Evolutionary conservation across 768 basidiomycete genomes (phyloP).

Genomic region (Rhodotorula graminis): DNA sequence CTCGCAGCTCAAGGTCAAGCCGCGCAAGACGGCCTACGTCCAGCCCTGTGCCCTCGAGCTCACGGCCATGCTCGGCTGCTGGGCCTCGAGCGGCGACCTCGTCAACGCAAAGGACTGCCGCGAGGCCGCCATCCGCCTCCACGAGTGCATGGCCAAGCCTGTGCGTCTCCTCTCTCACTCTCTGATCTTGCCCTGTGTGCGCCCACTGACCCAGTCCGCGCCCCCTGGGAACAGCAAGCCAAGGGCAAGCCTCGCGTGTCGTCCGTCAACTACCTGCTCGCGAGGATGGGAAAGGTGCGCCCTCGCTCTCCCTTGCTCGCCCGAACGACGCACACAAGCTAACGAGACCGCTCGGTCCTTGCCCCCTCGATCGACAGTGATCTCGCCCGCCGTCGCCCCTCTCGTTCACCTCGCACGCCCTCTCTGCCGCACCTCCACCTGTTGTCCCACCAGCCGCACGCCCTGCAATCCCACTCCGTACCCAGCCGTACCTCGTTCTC

Average conservation of each 20-base stretch:
- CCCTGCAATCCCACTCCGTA: background rate
- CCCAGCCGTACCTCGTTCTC: background rate
- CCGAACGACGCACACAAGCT: background rate
- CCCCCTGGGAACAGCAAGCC: constrained; percentile 39
- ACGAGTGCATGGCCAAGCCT: constrained; percentile 77
- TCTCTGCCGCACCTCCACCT: background rate
- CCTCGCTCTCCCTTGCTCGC: background rate
- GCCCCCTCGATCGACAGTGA: too few relatives aligned
- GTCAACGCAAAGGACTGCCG: constrained; percentile 57
- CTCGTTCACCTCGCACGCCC: background rate
- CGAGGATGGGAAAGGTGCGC: background rate
- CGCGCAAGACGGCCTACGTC: constrained; percentile 27
- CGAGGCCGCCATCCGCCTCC: constrained; percentile 59
- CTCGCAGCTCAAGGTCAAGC: constrained; percentile 35
- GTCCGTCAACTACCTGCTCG: constrained; percentile 81
- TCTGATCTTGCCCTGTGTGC: too few relatives aligned
- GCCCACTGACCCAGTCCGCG: too few relatives aligned
- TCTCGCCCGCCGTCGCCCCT: too few relatives aligned
- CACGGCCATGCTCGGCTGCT: constrained; percentile 75
- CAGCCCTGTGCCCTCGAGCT: constrained; percentile 64
- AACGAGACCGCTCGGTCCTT: too few relatives aligned
- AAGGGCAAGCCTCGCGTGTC: constrained; percentile 64
- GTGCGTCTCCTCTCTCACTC: constrained; percentile 52
- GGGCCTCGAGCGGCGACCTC: constrained; percentile 69
- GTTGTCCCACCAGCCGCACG: background rate